Evolutionary conservation across 768 basidiomycete genomes (phyloP), one percentile per base, ranked within the genome.

Genomic region (Solioccasus polychromus): DNA sequence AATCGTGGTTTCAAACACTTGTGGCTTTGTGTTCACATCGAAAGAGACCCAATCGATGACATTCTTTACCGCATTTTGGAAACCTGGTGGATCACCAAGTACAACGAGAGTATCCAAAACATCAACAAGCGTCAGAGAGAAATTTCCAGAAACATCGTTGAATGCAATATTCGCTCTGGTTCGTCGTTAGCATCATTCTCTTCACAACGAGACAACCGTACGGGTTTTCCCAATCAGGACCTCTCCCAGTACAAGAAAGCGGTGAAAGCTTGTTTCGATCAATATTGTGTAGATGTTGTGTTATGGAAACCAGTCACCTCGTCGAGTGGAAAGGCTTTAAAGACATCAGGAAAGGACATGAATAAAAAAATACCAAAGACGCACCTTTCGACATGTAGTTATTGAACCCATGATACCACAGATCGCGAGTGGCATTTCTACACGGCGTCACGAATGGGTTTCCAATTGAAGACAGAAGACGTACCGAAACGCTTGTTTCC

Each of bases 1-100:
- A 44, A 98, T 98, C 1, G 91, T 97, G 9, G 89, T 90, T 71
- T 99, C 95, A 59, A 99, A 99, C 4, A 98, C 87, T 74, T 99
- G 95, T n/a, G 96, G 92, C 65, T 83, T 91, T 32, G 91, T 92
- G 66, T 97, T 85, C 46, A 92, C 86, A 61, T 97, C 89, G 64
- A 96, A 97, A 1, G 84, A 84, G 30, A 96, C 88, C 76, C 79
- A 82, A 42, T 81, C 67, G 40, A 95, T 85, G 43, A 92, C 79
- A 51, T 88, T 80, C 48, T 78, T 80, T 41, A 98, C 85, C 3
- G 91, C 93, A n/a, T 71, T 71, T 57, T 90, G 86, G 58, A 96
- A 97, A 6, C 85, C 88, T 40, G 70, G 59, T 19, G 77, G 78
- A 58, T 94, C 89, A 53, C 81, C 76, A 26, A 94, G 75, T n/a